Percentiles rank a stretch among this genome's conserved stretches.
These are phyloP conservation scores for Aurantiochytrium sp. DNA, from an alignment of 108 stramenopile genomes.

Conservation along the genomic window DNA sequence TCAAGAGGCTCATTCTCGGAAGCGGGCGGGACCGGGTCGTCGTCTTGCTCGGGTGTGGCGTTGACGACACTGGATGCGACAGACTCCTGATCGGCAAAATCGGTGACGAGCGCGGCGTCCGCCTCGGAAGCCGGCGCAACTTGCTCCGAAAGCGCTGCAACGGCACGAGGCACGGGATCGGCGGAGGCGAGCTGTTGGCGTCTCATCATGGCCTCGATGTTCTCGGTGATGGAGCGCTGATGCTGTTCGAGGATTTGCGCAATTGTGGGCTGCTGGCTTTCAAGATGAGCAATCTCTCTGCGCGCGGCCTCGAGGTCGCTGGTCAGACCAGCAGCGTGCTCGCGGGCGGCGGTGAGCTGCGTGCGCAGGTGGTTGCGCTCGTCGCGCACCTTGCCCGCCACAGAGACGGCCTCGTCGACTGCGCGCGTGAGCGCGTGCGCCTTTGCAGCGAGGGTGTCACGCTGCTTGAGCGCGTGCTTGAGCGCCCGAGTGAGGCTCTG, in stretches of 20 bases:
- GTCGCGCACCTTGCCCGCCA: neutral
- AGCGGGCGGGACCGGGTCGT: no score
- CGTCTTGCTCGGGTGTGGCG: no score
- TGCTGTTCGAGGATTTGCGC: neutral
- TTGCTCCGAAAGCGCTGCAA: neutral
- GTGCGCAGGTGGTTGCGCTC: neutral
- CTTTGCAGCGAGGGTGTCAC: neutral
- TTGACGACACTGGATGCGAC: no score
- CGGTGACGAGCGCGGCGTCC: neutral
- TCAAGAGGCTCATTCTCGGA: no score
- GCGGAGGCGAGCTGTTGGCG: neutral
- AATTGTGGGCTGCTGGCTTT: neutral
- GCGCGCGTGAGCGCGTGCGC: neutral
- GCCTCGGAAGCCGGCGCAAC: neutral
- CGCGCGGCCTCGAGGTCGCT: neutral
- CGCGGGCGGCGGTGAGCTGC: neutral
- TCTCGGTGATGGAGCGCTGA: neutral
- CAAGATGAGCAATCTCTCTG: neutral
- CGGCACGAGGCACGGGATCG: neutral
- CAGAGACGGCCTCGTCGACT: neutral
- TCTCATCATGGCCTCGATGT: neutral
- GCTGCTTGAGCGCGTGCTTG: neutral
- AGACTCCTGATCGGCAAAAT: no score
- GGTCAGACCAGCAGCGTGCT: neutral
- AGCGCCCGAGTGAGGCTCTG: neutral